Conservation (phyloP, 1,139 yeast species). For the Saccharomyces uvarum region DNA sequence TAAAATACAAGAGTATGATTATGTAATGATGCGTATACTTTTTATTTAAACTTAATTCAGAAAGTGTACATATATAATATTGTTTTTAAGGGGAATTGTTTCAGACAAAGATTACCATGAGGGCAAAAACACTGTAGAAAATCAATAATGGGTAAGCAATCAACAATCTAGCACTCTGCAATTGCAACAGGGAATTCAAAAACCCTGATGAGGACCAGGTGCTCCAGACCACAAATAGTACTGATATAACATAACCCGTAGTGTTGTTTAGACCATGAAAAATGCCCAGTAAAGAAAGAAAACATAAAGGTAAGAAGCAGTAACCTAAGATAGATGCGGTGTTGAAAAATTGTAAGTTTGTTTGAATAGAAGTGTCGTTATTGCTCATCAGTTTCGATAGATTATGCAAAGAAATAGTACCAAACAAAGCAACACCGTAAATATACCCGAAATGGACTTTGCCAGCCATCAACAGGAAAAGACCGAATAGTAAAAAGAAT, state of each 20-base stretch:
- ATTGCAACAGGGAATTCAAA: constrained; percentile 75
- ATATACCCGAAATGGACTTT: constrained; percentile 95
- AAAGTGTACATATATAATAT: neutral
- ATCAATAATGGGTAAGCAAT: constrained; percentile 91
- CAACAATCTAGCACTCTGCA: constrained; percentile 78
- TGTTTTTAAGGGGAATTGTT: neutral
- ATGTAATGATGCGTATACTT: constrained; percentile 2
- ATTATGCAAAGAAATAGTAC: constrained; percentile 76
- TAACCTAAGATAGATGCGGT: constrained; percentile 86
- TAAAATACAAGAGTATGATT: neutral
- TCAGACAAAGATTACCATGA: constrained; percentile 88
- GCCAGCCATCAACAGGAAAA: constrained; percentile 72
- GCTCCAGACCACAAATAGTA: constrained; percentile 81
- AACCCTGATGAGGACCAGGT: constrained; percentile 92
- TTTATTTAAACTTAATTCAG: neutral
- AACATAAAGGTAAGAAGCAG: constrained; percentile 83
- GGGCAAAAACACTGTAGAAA: constrained; percentile 89
- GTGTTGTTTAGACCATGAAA: constrained; percentile 61
- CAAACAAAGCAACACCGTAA: constrained; percentile 91
- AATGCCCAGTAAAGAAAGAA: constrained; percentile 67
- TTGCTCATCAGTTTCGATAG: constrained; percentile 72
- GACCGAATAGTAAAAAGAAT: constrained; percentile 84
- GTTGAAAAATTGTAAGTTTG: constrained; percentile 29
- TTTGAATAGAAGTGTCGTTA: constrained; percentile 10
- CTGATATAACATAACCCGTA: constrained; percentile 64